Evolutionary conservation across 2,329 filamentous ascomycete species (phyloP).

Genomic region (Sarocladium kiliense): DNA sequence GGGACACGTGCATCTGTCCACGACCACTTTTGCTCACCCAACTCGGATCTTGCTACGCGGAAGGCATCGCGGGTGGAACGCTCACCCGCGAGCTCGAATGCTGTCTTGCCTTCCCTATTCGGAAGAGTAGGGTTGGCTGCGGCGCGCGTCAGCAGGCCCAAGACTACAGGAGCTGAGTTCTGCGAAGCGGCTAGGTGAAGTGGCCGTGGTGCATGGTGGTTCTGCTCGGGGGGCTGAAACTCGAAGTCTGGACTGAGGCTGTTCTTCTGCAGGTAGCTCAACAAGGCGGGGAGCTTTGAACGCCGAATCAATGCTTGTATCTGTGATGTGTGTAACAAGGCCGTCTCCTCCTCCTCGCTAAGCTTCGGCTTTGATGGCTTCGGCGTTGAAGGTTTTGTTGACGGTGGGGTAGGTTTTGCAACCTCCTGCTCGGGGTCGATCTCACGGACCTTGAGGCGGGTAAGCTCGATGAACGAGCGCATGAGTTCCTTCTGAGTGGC

Average conservation of each 20-base stretch:
- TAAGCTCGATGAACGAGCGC: slow-evolving; percentile 90
- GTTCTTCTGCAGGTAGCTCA: slow-evolving; percentile 80
- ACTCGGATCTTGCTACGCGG: slow-evolving; percentile 74
- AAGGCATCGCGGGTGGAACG: slow-evolving; percentile 85
- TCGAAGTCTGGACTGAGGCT: slow-evolving; percentile 63
- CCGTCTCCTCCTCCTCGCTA: slow-evolving; percentile 78
- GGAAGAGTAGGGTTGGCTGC: slow-evolving; percentile 65
- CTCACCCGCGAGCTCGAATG: slow-evolving; percentile 86
- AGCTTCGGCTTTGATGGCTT: slow-evolving; percentile 59
- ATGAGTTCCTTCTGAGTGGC: slow-evolving; percentile 94
- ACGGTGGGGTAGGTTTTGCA: slow-evolving; percentile 24
- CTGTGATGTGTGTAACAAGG: slow-evolving; percentile 79
- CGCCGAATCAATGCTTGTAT: slow-evolving; percentile 82
- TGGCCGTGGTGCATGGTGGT: slow-evolving; percentile 76
- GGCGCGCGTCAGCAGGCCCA: slow-evolving; percentile 69
- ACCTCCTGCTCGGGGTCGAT: slow-evolving; percentile 60
- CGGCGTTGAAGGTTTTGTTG: slow-evolving; percentile 29
- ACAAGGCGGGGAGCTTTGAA: slow-evolving; percentile 80
- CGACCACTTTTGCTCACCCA: slow-evolving; percentile 71
- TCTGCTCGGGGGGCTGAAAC: slow-evolving; percentile 67
- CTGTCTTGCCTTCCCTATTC: slow-evolving; percentile 73
- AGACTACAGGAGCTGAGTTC: slow-evolving; percentile 72
- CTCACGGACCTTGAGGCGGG: slow-evolving; percentile 77
- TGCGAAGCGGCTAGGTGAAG: slow-evolving; percentile 82
- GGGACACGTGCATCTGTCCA: slow-evolving; percentile 78